These are phyloP conservation scores for Podaxis rugospora DNA, from an alignment of 768 basidiomycete species.

Conservation along the genomic window DNA sequence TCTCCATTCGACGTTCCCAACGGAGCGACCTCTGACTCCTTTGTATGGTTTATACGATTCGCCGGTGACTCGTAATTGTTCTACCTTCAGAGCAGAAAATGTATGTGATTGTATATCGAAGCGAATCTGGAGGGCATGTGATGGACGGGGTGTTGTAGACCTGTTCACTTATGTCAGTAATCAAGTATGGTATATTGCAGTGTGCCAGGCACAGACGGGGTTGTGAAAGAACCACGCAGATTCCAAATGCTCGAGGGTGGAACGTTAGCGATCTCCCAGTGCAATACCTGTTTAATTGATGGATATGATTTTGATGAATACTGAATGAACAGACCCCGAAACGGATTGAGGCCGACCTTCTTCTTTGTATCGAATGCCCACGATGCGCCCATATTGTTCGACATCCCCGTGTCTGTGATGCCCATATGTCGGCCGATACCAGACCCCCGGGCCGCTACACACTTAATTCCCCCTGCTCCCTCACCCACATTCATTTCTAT, in stretches of 20 bases:
- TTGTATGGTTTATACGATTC: constrained; percentile 91
- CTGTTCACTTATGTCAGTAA: constrained; percentile 18
- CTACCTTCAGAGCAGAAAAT: constrained; percentile 79
- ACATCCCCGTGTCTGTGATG: constrained; percentile 26
- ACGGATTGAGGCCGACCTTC: constrained; percentile 34
- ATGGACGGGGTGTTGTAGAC: constrained; percentile 50
- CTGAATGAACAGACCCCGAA: neutral
- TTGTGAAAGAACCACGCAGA: constrained; percentile 74
- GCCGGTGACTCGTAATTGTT: constrained; percentile 75
- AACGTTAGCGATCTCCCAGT: constrained; percentile 74
- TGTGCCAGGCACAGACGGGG: constrained; percentile 38
- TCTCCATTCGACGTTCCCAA: constrained; percentile 70
- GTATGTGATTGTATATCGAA: constrained; percentile 72
- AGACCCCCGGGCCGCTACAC: constrained; percentile 56
- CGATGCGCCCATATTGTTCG: constrained; percentile 42
- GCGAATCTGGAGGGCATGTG: constrained; percentile 66
- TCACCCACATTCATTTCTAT: constrained; percentile 76
- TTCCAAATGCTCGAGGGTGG: constrained; percentile 67
- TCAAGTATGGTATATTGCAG: neutral
- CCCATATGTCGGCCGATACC: constrained; percentile 34
- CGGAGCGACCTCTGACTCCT: constrained; percentile 69
- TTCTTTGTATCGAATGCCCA: constrained; percentile 79
- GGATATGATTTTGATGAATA: neutral
- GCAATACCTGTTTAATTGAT: constrained; percentile 44
- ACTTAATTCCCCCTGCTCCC: constrained; percentile 68